Percentiles rank a stretch among this genome's conserved stretches.
Evolutionary conservation across 73 alveolate species (phyloP).

Genomic region (Paramecium pentaurelia): DNA sequence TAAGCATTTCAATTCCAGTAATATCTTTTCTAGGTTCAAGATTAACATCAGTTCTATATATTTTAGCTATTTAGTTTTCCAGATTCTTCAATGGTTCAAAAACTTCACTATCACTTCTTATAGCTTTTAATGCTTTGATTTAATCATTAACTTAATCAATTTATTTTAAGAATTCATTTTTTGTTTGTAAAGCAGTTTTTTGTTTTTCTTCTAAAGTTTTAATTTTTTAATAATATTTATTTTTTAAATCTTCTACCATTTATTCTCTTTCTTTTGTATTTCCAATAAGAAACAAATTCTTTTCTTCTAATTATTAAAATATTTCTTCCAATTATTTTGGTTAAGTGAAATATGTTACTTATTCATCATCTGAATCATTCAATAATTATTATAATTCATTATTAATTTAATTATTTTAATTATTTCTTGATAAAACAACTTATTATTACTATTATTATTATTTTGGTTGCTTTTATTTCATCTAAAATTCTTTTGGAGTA

Average conservation of each 20-base stretch:
- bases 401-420: constrained; percentile 21
- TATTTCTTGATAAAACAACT: background rate
- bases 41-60: constrained; percentile 32
- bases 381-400: constrained; percentile 22
- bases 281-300: constrained; percentile 47
- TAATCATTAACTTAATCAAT: constrained; percentile 46
- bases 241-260: constrained; percentile 50
- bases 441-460: background rate
- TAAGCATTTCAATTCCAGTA: constrained; percentile 49
- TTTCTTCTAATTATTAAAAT: constrained; percentile 48
- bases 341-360: constrained; percentile 41
- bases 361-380: constrained; percentile 60
- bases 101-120: constrained; percentile 40
- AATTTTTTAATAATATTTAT: constrained; percentile 16
- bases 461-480: background rate
- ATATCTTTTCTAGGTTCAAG: constrained; percentile 53
- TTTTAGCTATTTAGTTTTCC: background rate
- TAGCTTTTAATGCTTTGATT: constrained; percentile 31
- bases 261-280: constrained; percentile 60
- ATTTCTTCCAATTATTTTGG: constrained; percentile 57
- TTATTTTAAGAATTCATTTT: constrained; percentile 10
- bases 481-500: constrained; percentile 56
- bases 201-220: constrained; percentile 20
- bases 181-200: constrained; percentile 24
- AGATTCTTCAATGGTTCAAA: background rate